Conservation (phyloP, 2,329 filamentous ascomycete genomes). For the Sarocladium kiliense region DNA sequence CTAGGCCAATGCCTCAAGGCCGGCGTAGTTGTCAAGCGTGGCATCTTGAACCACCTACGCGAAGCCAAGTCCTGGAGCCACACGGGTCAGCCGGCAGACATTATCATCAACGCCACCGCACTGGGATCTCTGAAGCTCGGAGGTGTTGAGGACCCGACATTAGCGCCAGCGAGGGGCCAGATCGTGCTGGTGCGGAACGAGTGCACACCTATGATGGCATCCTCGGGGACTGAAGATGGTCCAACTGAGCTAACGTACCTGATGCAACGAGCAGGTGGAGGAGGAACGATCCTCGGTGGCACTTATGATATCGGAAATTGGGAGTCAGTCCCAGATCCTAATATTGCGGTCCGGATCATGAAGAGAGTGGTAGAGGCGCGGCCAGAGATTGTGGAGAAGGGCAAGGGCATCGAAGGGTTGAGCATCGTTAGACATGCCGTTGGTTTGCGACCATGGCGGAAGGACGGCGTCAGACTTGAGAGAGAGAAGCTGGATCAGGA, state of each 20-base stretch:
- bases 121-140: conserved; percentile 70
- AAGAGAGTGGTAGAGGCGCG: conserved; percentile 62
- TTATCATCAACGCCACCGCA: conserved; percentile 88
- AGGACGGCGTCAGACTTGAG: conserved; percentile 71
- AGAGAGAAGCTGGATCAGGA: conserved; percentile 42
- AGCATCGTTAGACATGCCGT: conserved; percentile 77
- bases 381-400: conserved; percentile 56
- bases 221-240: conserved; percentile 70
- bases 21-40: conserved; percentile 64
- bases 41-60: conserved; percentile 60
- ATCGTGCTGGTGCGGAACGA: conserved; percentile 79
- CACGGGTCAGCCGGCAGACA: conserved; percentile 52
- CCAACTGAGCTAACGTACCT: conserved; percentile 70
- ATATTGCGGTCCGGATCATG: conserved; percentile 80
- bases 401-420: conserved; percentile 66
- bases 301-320: conserved; percentile 76
- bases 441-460: conserved; percentile 70
- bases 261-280: conserved; percentile 76
- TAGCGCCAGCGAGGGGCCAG: conserved; percentile 78
- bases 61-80: conserved; percentile 55
- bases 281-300: conserved; percentile 82
- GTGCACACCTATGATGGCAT: conserved; percentile 61
- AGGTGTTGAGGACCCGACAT: conserved; percentile 69
- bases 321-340: conserved; percentile 74
- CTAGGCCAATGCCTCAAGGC: conserved; percentile 71